phyloP scores from a whole-genome alignment of 2,329 filamentous ascomycete species.

The Exserohilum rostratum region DNA sequence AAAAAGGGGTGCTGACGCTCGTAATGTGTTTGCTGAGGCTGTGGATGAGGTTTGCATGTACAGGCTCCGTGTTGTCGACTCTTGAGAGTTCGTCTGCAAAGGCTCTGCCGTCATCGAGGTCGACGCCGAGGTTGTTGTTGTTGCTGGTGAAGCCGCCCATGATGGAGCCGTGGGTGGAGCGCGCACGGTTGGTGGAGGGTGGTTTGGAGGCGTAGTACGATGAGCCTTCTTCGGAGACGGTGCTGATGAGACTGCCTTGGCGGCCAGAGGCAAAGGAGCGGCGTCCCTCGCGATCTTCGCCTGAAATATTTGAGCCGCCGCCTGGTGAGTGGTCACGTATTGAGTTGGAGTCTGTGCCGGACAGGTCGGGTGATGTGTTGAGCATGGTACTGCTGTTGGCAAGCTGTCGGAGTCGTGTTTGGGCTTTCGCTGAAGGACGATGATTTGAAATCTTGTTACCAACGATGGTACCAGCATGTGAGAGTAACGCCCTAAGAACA shows the following conservation, averaged over 20 bases:
- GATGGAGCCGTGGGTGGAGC: constrained; percentile 33
- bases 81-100: constrained; percentile 46
- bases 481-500: constrained; percentile 90
- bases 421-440: constrained; percentile 78
- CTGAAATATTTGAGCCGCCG: constrained; percentile 34
- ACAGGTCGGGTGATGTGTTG: constrained; percentile 41
- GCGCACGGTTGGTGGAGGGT: constrained; percentile 22
- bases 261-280: constrained; percentile 43
- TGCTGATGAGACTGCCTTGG: constrained; percentile 35
- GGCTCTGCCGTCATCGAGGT: constrained; percentile 37
- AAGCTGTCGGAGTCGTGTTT: constrained; percentile 79
- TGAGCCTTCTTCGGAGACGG: constrained; percentile 36
- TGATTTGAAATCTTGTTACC: constrained; percentile 96
- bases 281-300: constrained; percentile 26
- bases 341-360: constrained; percentile 38
- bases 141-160: constrained; percentile 24
- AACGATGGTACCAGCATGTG: constrained; percentile 93
- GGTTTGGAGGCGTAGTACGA: constrained; percentile 21
- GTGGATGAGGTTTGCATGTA: constrained; percentile 42
- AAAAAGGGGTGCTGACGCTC: constrained; percentile 35
- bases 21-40: constrained; percentile 43
- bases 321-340: constrained; percentile 40
- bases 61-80: constrained; percentile 46
- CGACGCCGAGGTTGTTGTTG: constrained; percentile 23
- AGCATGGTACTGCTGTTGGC: constrained; percentile 77